Evolutionary conservation across 2,329 filamentous ascomycete genomes (phyloP).

Genomic region (Aureobasidium musti): DNA sequence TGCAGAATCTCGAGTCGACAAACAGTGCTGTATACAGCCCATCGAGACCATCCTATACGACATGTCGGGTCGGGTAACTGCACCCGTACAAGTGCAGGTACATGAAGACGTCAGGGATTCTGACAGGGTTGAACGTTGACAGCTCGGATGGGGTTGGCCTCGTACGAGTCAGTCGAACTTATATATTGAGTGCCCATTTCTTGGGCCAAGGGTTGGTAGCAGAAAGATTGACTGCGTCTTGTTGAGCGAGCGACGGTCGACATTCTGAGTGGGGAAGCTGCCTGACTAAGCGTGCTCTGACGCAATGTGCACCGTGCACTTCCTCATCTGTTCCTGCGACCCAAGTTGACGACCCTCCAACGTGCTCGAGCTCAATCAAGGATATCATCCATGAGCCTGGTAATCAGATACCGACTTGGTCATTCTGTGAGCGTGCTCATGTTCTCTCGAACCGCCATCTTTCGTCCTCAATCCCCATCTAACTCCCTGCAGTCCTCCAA

Average conservation of each 20-base stretch:
- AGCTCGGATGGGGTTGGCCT: neutral
- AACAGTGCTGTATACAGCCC: neutral
- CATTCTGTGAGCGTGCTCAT: neutral
- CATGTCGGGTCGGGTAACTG: neutral
- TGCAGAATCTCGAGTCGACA: neutral
- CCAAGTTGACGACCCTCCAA: neutral
- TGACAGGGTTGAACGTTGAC: neutral
- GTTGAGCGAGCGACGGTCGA: neutral
- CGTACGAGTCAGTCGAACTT: neutral
- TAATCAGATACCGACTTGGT: neutral
- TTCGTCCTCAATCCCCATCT: neutral
- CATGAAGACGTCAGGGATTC: neutral
- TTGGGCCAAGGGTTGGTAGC: neutral
- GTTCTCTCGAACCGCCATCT: neutral
- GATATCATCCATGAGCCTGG: neutral
- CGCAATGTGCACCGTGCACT: conserved; percentile 7
- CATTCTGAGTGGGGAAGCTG: neutral
- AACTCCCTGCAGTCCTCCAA: neutral
- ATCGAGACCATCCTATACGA: neutral
- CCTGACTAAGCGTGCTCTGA: neutral
- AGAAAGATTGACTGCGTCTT: neutral
- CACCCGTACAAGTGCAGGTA: neutral
- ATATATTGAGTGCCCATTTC: neutral
- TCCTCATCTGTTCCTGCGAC: neutral
- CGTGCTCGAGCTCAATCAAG: neutral